phyloP scores from a whole-genome alignment of 2,329 filamentous ascomycete species.

The Ascochyta clinopodiicola region DNA sequence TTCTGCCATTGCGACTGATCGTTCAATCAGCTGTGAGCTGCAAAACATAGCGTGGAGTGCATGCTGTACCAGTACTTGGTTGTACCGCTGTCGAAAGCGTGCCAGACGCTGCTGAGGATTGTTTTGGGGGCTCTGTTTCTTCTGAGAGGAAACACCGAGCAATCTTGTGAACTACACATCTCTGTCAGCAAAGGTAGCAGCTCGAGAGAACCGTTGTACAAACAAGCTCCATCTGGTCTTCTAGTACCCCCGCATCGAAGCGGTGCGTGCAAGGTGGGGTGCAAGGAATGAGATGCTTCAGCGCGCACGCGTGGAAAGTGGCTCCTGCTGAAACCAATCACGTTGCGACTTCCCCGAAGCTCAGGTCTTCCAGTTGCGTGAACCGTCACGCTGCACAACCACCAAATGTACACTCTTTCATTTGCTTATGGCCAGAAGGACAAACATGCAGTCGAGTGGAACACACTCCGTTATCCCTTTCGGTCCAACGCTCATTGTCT shows the following conservation, averaged over 20 bases:
- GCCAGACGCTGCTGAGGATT: conserved; percentile 66
- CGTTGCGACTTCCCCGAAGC: conserved; percentile 12
- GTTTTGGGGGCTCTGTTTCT: conserved; percentile 58
- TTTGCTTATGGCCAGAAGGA: not conserved
- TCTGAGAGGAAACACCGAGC: conserved; percentile 62
- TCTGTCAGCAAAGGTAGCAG: conserved; percentile 23
- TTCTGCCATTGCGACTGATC: conserved; percentile 66
- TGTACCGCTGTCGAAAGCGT: conserved; percentile 67
- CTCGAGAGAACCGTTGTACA: conserved; percentile 4
- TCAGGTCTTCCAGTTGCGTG: not conserved
- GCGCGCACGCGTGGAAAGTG: conserved; percentile 11
- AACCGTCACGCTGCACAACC: not conserved
- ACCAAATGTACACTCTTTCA: not conserved
- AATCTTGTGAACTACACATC: conserved; percentile 64
- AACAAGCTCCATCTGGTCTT: conserved; percentile 36
- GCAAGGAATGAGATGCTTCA: conserved; percentile 18
- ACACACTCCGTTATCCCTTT: no score
- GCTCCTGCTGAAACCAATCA: conserved; percentile 18
- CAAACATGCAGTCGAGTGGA: not conserved
- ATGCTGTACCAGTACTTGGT: conserved; percentile 59
- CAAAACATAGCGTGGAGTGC: not conserved
- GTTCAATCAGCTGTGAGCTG: conserved; percentile 18
- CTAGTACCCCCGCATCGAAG: conserved; percentile 35
- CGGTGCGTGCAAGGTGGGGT: conserved; percentile 28
- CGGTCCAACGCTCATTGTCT: no score